Conservation (phyloP, 345 rosid genomes). For the Jatropha curcas region DNA sequence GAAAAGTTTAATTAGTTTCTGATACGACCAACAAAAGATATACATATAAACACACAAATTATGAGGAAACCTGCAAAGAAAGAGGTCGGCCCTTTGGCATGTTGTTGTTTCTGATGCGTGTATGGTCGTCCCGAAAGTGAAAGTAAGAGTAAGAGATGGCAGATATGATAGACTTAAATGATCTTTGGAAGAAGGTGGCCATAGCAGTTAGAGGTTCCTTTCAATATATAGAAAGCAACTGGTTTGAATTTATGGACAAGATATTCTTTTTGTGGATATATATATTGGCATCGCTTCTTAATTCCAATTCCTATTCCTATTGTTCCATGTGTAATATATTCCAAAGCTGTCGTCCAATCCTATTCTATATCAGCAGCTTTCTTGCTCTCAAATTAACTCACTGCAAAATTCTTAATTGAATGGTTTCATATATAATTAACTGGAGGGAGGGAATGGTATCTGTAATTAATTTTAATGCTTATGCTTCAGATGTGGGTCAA, state of each 20-base stretch:
- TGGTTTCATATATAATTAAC: no score
- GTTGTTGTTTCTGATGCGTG: conserved; percentile 33
- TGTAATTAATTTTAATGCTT: no score
- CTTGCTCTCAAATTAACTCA: conserved; percentile 31
- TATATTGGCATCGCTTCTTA: conserved; percentile 37
- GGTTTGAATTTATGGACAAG: conserved; percentile 27
- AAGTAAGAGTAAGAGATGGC: conserved; percentile 59
- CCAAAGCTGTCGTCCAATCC: no score
- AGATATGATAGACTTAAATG: conserved; percentile 54
- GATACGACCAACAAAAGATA: not conserved
- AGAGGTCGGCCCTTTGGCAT: conserved; percentile 78
- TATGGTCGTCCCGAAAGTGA: conserved; percentile 41
- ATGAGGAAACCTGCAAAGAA: conserved; percentile 72
- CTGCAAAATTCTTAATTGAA: no score
- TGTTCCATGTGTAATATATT: conserved; percentile 39
- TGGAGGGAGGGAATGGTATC: conserved; percentile 41
- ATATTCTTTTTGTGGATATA: conserved; percentile 41
- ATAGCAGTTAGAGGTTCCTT: conserved; percentile 25
- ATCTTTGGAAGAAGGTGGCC: conserved; percentile 46
- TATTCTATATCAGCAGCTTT: conserved; percentile 21
- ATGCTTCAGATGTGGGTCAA: conserved; percentile 34
- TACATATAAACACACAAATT: not conserved
- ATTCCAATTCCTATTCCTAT: conserved; percentile 30
- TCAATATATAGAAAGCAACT: conserved; percentile 23
- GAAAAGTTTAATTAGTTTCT: no score